Conservation (phyloP, 441 rosid genomes). For the Pelargonium fulgidum region DNA sequence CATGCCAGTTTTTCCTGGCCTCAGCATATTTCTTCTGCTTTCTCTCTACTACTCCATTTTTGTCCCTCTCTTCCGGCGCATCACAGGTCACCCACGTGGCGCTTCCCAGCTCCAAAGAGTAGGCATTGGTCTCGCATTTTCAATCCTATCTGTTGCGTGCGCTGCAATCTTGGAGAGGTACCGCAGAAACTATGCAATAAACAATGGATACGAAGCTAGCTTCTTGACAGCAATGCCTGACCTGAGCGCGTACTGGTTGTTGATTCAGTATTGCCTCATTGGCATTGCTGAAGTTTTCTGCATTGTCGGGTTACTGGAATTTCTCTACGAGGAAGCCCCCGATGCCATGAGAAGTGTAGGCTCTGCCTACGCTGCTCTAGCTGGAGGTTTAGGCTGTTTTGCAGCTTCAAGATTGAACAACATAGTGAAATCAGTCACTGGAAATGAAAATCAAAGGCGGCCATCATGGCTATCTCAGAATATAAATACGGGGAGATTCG, state of each 20-base stretch:
- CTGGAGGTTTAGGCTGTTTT: slow-evolving; percentile 87
- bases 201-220: slow-evolving; percentile 44
- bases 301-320: slow-evolving; percentile 72
- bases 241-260: slow-evolving; percentile 75
- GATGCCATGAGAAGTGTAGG: slow-evolving; percentile 98
- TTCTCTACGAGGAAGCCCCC: slow-evolving; percentile 88
- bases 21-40: slow-evolving; percentile 66
- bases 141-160: slow-evolving; percentile 64
- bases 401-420: slow-evolving; percentile 66
- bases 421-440: slow-evolving; percentile 58
- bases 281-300: slow-evolving; percentile 89
- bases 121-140: slow-evolving; percentile 75
- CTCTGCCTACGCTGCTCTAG: slow-evolving; percentile 79
- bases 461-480: slow-evolving; percentile 81
- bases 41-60: slow-evolving; percentile 66
- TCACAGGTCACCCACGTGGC: slow-evolving; percentile 85
- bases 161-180: slow-evolving; percentile 70
- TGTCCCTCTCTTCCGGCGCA: slow-evolving; percentile 59
- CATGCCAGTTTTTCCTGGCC: slow-evolving; percentile 91
- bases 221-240: slow-evolving; percentile 66
- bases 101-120: slow-evolving; percentile 95
- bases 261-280: slow-evolving; percentile 80
- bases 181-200: slow-evolving; percentile 63
- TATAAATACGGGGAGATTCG: slow-evolving; percentile 68
- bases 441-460: slow-evolving; percentile 28